Evolutionary conservation across 805 yeast genomes (phyloP).

Genomic region (Pichia cephalocereana): DNA sequence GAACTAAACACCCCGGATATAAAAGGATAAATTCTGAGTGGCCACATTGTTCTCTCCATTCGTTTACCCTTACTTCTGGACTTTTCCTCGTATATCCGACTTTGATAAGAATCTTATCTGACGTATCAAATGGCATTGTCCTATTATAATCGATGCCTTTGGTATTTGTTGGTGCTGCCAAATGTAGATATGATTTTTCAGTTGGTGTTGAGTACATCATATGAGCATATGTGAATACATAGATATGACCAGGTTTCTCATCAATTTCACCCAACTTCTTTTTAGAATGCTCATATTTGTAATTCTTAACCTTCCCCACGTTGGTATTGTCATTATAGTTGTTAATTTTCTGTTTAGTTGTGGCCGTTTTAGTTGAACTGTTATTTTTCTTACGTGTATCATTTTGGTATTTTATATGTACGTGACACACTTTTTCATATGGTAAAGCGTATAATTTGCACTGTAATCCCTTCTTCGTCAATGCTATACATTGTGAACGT

Average conservation of each 20-base stretch:
- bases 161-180: conserved; percentile 21
- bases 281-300: too few species aligned
- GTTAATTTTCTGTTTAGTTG: too few species aligned
- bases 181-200: conserved; percentile 30
- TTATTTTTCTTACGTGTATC: too few species aligned
- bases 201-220: conserved; percentile 24
- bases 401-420: neutral
- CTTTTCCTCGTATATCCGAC: conserved; percentile 46
- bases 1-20: conserved; percentile 22
- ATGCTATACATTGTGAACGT: conserved; percentile 1
- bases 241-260: conserved; percentile 34
- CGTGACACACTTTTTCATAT: conserved; percentile 3
- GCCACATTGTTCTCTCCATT: conserved; percentile 45
- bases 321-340: too few species aligned
- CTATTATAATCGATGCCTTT: conserved; percentile 14
- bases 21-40: conserved; percentile 33
- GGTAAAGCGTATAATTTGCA: conserved; percentile 5
- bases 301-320: too few species aligned
- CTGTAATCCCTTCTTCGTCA: conserved; percentile 1
- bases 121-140: conserved; percentile 30
- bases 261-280: too few species aligned
- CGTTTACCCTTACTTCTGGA: conserved; percentile 33
- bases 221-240: conserved; percentile 39
- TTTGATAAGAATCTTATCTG: conserved; percentile 34
- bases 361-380: too few species aligned